These are phyloP conservation scores for Hordeum marinum DNA, from an alignment of 176 grass and related monocot species.

Conservation along the genomic window DNA sequence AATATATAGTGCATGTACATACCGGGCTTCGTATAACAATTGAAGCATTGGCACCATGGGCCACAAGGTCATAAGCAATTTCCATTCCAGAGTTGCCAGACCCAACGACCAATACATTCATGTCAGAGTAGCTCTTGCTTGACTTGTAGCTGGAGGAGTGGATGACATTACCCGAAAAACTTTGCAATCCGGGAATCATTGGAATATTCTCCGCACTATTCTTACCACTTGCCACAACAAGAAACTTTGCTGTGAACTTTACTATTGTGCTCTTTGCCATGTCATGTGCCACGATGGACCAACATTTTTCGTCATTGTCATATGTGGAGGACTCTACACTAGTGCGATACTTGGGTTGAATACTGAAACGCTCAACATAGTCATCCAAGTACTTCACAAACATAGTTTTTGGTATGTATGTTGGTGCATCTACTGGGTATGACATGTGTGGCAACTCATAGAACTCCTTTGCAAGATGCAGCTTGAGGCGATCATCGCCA, in stretches of 20 bases:
- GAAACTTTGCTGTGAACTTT: not conserved
- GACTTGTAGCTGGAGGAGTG: not conserved
- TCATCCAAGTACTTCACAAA: not conserved
- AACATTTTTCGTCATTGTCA: not conserved
- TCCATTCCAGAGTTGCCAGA: not conserved
- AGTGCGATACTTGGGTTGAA: not conserved
- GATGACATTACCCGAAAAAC: not conserved
- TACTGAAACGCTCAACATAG: not conserved
- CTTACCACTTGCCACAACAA: constrained; percentile 28
- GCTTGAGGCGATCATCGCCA: not conserved
- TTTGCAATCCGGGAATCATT: not conserved
- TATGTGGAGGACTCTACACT: not conserved
- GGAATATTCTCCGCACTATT: not conserved
- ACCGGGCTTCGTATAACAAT: not conserved
- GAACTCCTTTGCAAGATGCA: not conserved
- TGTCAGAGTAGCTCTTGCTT: not conserved
- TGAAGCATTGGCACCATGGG: not conserved
- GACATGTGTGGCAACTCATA: not conserved
- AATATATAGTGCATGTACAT: not conserved
- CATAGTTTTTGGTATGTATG: not conserved
- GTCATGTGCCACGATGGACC: not conserved
- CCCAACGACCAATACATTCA: not conserved
- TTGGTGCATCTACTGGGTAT: not conserved
- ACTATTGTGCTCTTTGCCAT: not conserved
- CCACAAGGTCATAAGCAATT: not conserved